phyloP scores from a whole-genome alignment of 2,329 filamentous ascomycete genomes.

The Aspergillus alliaceus region DNA sequence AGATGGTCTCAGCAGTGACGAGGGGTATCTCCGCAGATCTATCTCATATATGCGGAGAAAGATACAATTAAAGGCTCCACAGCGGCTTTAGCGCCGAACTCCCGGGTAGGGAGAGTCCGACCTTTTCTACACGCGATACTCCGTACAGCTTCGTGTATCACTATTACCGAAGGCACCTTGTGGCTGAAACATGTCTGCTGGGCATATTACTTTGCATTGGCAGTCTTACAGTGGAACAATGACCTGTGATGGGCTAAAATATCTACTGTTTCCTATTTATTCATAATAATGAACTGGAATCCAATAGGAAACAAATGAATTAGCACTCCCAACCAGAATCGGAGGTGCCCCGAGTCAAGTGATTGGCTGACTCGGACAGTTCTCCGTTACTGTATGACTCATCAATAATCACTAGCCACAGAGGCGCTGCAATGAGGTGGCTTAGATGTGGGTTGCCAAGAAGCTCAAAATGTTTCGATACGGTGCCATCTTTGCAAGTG shows the following conservation, averaged over 20 bases:
- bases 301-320: background rate
- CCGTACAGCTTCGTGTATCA: background rate
- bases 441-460: background rate
- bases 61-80: constrained; percentile 2
- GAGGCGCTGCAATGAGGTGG: background rate
- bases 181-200: background rate
- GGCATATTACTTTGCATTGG: background rate
- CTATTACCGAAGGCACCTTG: no score
- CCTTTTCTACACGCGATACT: background rate
- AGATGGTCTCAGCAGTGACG: background rate
- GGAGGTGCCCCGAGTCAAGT: background rate
- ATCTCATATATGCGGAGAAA: constrained; percentile 12
- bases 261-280: background rate
- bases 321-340: constrained; percentile 1
- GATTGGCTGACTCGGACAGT: background rate
- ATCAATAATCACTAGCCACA: background rate
- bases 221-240: background rate
- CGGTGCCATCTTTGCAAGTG: no score
- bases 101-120: background rate
- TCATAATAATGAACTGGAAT: background rate
- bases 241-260: background rate
- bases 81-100: constrained; percentile 1
- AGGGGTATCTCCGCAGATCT: constrained; percentile 5
- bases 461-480: background rate
- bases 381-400: background rate